Evolutionary conservation across 257 asterid genomes (phyloP).

Genomic region (Solanum habrochaites): DNA sequence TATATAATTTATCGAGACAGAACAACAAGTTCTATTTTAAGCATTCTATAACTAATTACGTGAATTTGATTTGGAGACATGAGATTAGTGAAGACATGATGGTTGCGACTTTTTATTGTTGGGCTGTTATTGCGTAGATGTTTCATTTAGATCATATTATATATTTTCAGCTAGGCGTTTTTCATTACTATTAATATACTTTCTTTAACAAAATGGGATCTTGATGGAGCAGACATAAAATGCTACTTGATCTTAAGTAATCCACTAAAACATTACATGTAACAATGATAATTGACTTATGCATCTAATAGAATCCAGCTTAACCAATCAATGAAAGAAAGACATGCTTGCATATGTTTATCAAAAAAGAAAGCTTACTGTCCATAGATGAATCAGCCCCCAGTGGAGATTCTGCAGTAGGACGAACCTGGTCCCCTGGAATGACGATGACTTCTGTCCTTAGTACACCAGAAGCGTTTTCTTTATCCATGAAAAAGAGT

Average conservation of each 20-base stretch:
- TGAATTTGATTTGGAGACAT: not conserved
- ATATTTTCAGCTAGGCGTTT: not conserved
- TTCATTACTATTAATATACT: not conserved
- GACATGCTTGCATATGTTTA: not conserved
- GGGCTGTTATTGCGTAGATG: not conserved
- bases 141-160: not conserved
- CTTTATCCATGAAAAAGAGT: conserved; percentile 12
- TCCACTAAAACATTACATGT: not conserved
- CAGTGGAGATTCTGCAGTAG: not conserved
- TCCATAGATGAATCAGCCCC: not conserved
- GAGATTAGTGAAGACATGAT: not conserved
- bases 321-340: not conserved
- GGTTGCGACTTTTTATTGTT: not conserved
- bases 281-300: not conserved
- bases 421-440: conserved; percentile 13
- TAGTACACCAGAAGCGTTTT: not conserved
- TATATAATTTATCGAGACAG: not conserved
- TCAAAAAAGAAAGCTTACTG: conserved; percentile 2
- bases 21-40: not conserved
- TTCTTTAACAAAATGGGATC: not conserved
- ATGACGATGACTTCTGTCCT: not conserved
- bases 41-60: not conserved
- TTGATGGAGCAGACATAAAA: not conserved
- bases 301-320: not conserved
- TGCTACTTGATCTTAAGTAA: not conserved